Evolutionary conservation across 1,284 basidiomycete species (phyloP).

Genomic region (Stereum hirsutum): DNA sequence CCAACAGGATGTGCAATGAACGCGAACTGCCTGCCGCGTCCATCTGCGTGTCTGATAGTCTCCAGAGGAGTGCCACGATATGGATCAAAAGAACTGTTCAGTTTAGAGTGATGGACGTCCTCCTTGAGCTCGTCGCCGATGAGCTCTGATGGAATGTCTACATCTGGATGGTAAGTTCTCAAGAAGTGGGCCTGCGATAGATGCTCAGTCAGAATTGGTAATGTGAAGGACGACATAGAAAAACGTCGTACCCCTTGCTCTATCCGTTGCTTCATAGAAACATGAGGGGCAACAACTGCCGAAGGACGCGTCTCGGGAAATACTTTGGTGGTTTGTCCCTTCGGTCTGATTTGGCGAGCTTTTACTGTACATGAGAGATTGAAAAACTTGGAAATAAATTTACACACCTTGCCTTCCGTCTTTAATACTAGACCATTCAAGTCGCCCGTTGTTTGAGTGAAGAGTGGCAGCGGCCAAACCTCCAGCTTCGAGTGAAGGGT

Average conservation of each 20-base stretch:
- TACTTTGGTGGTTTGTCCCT: constrained; percentile 25
- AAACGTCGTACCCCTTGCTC: constrained; percentile 49
- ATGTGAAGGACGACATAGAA: background rate
- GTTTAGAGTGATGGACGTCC: constrained; percentile 27
- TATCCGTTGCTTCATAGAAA: constrained; percentile 33
- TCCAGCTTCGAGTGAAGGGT: constrained; percentile 49
- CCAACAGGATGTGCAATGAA: constrained; percentile 56
- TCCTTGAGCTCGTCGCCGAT: constrained; percentile 43
- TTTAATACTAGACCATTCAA: constrained; percentile 45
- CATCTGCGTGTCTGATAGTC: constrained; percentile 22
- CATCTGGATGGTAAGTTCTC: constrained; percentile 57
- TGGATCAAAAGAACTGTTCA: constrained; percentile 40
- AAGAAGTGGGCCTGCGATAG: constrained; percentile 54
- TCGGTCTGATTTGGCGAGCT: constrained; percentile 19
- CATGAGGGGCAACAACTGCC: constrained; percentile 18
- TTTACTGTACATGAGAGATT: background rate
- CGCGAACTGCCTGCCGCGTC: constrained; percentile 17
- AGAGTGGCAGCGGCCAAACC: constrained; percentile 45
- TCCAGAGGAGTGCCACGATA: constrained; percentile 43
- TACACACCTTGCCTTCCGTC: constrained; percentile 11
- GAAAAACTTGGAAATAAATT: background rate
- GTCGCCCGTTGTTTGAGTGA: constrained; percentile 27
- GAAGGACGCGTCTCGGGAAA: constrained; percentile 48
- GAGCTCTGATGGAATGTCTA: constrained; percentile 57
- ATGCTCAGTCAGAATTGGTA: constrained; percentile 2